These are phyloP conservation scores for Syzygium oleosum DNA, from an alignment of 345 rosid genomes.

Conservation along the genomic window DNA sequence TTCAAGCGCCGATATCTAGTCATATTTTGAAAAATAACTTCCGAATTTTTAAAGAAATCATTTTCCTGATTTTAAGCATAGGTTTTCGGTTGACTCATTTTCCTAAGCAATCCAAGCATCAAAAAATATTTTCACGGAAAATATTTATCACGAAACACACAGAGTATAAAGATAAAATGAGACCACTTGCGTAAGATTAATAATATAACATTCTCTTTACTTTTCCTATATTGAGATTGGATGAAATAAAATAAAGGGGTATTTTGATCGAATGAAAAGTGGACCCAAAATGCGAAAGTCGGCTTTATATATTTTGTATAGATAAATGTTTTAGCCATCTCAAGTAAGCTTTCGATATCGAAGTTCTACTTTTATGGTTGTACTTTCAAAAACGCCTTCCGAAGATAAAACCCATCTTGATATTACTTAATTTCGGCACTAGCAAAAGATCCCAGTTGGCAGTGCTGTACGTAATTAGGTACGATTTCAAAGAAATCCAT, in stretches of 20 bases:
- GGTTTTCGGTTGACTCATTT: too few relatives aligned
- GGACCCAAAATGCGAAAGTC: neutral
- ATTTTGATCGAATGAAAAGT: neutral
- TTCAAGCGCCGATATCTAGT: too few relatives aligned
- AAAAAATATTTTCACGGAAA: too few relatives aligned
- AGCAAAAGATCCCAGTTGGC: neutral
- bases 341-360: neutral
- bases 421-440: neutral
- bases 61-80: too few relatives aligned
- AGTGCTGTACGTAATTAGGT: neutral
- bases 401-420: neutral
- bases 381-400: neutral
- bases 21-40: too few relatives aligned
- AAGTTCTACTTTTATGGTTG: neutral
- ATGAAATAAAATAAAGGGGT: neutral
- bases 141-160: too few relatives aligned
- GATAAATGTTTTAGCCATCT: neutral
- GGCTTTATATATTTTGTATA: neutral
- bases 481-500: neutral
- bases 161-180: too few relatives aligned
- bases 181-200: neutral
- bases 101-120: too few relatives aligned
- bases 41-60: too few relatives aligned
- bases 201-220: neutral
- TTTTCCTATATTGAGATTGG: neutral